Percentiles rank a stretch among this genome's conserved stretches.
phyloP scores from a whole-genome alignment of 164 flowering plant species.

The Saururus chinensis region DNA sequence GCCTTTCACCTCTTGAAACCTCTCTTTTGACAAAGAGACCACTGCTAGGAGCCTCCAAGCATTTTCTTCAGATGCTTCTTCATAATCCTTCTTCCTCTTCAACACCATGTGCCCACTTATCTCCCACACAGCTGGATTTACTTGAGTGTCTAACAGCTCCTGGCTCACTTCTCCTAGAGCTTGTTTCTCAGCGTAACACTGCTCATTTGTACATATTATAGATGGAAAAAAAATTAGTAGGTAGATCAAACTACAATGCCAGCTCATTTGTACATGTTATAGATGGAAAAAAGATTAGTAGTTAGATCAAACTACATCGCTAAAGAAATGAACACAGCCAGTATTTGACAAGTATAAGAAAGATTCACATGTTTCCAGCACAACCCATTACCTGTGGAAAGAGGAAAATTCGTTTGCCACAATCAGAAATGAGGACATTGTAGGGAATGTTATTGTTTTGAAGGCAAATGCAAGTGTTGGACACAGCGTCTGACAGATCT shows the following conservation, averaged over 20 bases:
- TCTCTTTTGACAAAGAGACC: conserved; percentile 68
- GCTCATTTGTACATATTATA: conserved; percentile 7
- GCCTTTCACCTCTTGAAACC: conserved; percentile 59
- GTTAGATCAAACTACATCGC: neutral
- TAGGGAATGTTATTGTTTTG: conserved; percentile 69
- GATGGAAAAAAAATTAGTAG: neutral
- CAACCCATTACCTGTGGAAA: conserved; percentile 58
- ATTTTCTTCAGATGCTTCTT: conserved; percentile 55
- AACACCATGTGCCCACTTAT: conserved; percentile 87
- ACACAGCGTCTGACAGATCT: conserved; percentile 50
- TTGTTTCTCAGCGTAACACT: conserved; percentile 89
- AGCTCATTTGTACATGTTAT: conserved; percentile 7
- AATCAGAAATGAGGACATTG: conserved; percentile 71
- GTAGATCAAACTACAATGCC: neutral
- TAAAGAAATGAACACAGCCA: neutral
- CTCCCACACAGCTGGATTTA: conserved; percentile 91
- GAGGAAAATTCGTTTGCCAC: conserved; percentile 56
- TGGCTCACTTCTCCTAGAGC: conserved; percentile 76
- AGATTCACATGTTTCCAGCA: neutral
- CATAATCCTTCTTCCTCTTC: conserved; percentile 61
- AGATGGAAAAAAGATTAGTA: neutral
- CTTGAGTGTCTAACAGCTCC: conserved; percentile 78
- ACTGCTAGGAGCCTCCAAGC: conserved; percentile 76
- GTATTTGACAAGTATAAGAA: neutral
- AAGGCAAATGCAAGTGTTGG: conserved; percentile 53